These are phyloP conservation scores for Melanopsichium pennsylvanicum DNA, from an alignment of 1,284 basidiomycete genomes.

Conservation along the genomic window DNA sequence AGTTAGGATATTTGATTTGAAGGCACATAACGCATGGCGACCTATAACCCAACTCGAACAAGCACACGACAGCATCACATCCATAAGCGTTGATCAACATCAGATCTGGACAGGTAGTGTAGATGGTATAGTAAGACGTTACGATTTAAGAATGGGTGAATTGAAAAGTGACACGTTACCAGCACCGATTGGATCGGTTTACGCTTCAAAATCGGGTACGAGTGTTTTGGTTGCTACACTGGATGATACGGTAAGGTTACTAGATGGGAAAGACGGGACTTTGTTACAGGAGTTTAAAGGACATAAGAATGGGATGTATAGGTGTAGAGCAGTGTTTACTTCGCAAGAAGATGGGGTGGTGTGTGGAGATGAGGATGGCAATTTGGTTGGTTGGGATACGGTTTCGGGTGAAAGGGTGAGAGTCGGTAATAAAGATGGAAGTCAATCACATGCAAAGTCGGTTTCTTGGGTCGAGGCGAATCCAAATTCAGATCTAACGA, in stretches of 20 bases:
- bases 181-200: conserved; percentile 73
- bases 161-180: conserved; percentile 87
- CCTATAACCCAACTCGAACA: conserved; percentile 92
- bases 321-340: conserved; percentile 83
- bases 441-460: conserved; percentile 77
- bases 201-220: conserved; percentile 77
- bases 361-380: conserved; percentile 87
- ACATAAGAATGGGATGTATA: conserved; percentile 77
- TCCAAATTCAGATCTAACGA: too few species aligned
- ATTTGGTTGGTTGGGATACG: conserved; percentile 89
- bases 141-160: conserved; percentile 91
- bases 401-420: conserved; percentile 66
- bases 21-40: conserved; percentile 69
- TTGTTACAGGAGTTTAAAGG: conserved; percentile 85
- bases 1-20: conserved; percentile 67
- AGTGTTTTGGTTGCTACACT: conserved; percentile 83
- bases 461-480: conserved; percentile 90
- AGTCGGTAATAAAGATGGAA: conserved; percentile 73
- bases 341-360: conserved; percentile 78
- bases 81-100: conserved; percentile 69
- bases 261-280: conserved; percentile 84
- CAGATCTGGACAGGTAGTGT: conserved; percentile 79
- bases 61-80: conserved; percentile 79
- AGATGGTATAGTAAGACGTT: conserved; percentile 88
- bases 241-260: conserved; percentile 82